Base-by-base conservation (phyloP, 192 early-diverging fungal species). In the Entomortierella lignicola region DNA sequence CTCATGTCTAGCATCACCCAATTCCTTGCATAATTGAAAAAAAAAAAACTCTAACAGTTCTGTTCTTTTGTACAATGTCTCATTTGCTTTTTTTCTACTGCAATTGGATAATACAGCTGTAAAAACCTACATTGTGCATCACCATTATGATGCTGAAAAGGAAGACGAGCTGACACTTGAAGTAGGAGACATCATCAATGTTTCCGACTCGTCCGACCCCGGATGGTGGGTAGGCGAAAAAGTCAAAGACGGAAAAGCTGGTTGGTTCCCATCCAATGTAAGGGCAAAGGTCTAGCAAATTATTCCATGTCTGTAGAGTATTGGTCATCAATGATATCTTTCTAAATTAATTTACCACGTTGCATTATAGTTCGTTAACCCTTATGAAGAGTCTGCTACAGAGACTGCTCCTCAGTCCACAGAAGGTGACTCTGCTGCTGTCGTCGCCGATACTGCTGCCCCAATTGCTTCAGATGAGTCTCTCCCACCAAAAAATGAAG, bases 131-230 rank as follows among this genome's bases (percentile, higher is more conserved):
- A 71, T 69, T 41, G 86, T 66, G 44, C 82, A 85, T 70, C 82
- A 83, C 57, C 25, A 62, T 29, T 93, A 87, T 42, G 86, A 85
- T 47, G 89, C 89, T 34, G 80, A 83, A 34, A 85, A 87, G 57
- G 84, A 88, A 21, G 92, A 91, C 65, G 92, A 93, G 64, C 55
- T 93, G 61, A 71, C 82, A 54, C 81, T 93, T 56, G 62, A 81
- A 47, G 79, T 81, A 10, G 89, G 85, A 60, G 89, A 91, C 34
- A 64, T 82, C 39, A 82, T 93, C 23, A 84, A 79, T 21, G 85
- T 93, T 12, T 84, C 85, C 15, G 83, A 87, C 59, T 82, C 84
- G 47, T 82, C 86, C 26, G 87, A 90, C 57, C 61, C 69, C 53
- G 84, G 83, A 57, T 87, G 86, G 86, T 87, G 86, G 84, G 56